Evolutionary conservation across 2,329 filamentous ascomycete species (phyloP).

Genomic region (Hypomyces perniciosus): DNA sequence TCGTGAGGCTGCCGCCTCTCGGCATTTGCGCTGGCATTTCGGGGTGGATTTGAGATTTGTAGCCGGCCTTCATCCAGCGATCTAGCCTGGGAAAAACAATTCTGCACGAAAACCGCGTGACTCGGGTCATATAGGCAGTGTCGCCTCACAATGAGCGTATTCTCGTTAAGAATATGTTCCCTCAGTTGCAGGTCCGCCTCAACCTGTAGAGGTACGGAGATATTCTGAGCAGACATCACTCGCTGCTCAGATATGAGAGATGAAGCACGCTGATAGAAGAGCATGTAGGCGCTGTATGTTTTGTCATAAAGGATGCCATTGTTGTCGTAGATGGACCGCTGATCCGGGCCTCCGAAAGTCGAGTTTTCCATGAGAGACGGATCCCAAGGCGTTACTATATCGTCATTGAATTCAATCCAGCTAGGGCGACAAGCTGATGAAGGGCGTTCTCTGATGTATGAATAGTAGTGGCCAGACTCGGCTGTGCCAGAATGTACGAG

Average conservation of each 20-base stretch:
- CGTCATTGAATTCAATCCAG: slow-evolving; percentile 95
- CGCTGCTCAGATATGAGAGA: slow-evolving; percentile 52
- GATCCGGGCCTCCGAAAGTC: slow-evolving; percentile 72
- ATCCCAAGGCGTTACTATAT: slow-evolving; percentile 72
- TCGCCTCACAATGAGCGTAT: slow-evolving; percentile 65
- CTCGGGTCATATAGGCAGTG: slow-evolving; percentile 74
- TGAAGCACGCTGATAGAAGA: slow-evolving; percentile 85
- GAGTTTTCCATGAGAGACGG: slow-evolving; percentile 63
- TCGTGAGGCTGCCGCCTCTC: slow-evolving; percentile 15
- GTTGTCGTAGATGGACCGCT: slow-evolving; percentile 40
- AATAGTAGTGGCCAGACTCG: slow-evolving; percentile 96
- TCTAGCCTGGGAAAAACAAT: slow-evolving; percentile 53
- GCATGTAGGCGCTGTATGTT: slow-evolving; percentile 88
- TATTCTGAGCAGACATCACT: slow-evolving; percentile 29
- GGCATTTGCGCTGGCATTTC: neutral
- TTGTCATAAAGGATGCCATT: slow-evolving; percentile 54
- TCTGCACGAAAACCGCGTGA: slow-evolving; percentile 61
- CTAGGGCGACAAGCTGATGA: slow-evolving; percentile 38
- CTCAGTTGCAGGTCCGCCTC: slow-evolving; percentile 40
- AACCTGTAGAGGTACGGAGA: slow-evolving; percentile 35
- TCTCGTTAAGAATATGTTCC: slow-evolving; percentile 63
- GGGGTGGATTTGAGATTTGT: neutral
- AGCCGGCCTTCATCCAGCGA: slow-evolving; percentile 32
- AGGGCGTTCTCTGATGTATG: slow-evolving; percentile 79
- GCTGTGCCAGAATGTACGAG: slow-evolving; percentile 90